Base-by-base conservation (phyloP, 441 rosid species). In the Viola pubescens region DNA sequence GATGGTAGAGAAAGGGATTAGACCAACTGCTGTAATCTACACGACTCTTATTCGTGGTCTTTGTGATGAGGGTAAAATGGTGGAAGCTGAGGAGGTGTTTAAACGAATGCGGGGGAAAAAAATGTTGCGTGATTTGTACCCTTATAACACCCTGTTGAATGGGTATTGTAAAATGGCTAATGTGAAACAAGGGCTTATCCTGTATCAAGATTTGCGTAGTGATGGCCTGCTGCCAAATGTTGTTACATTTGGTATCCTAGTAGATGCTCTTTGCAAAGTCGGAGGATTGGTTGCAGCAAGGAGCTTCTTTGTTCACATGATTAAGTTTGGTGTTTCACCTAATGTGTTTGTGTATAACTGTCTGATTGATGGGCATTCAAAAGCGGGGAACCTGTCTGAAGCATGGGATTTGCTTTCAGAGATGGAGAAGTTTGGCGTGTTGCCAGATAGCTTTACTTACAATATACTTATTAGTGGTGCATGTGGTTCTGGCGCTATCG, bases 231-330 rank as follows among this genome's bases (percentile, higher is more conserved):
- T 47, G 51, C 92, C 94, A 52, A 73, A 78, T 73, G 72, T 78
- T 72, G 71, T 85, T 52, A 65, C 85, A 1, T 83, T 79, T 14
- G 87, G 88, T 38, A 68, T 70, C 51, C 68, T 88, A 48, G 57
- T 79, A 1, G 80, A 82, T 79, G 88, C 81, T 9, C 79, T 88
- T 56, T 82, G 92, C 67, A 85, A 78, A 74, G 73, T 63, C 26
- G 73, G 72, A 14, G 80, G 81, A 68, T 55, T 77, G 62, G 67
- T 63, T 6, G 70, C 77, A 14, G 85, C 83, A 5, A 75, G 79
- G 69, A 73, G 68, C 62, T 61, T 81, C 26, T 77, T 81, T 48
- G 82, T 54, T 64, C 75, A 64, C 64, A 80, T 88, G 89, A 67
- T 56, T 46, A 85, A 85, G 63, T 70, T 73, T 49, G 80, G 86